These are phyloP conservation scores for Nelumbo lutea DNA, from an alignment of 164 flowering plant species.

Conservation along the genomic window DNA sequence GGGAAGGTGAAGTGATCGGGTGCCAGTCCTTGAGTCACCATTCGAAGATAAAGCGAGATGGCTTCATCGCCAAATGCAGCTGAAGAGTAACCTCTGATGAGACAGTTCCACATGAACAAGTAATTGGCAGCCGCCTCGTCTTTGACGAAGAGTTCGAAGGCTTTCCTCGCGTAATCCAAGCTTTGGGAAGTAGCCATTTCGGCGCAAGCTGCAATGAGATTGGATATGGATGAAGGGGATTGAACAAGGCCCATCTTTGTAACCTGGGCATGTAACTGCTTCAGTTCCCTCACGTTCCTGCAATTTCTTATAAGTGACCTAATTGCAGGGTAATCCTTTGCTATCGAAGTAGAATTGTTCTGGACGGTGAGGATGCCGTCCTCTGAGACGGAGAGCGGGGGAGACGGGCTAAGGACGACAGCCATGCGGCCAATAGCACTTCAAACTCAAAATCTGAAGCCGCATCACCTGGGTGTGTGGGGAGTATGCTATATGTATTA, in stretches of 20 bases:
- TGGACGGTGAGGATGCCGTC: background rate
- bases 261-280: slow-evolving; percentile 31
- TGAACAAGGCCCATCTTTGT: slow-evolving; percentile 33
- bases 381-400: background rate
- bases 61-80: slow-evolving; percentile 40
- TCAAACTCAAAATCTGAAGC: no score
- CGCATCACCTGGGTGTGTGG: no score
- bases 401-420: background rate
- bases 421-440: background rate
- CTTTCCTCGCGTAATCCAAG: slow-evolving; percentile 39
- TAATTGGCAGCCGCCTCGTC: slow-evolving; percentile 11
- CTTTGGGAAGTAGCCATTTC: slow-evolving; percentile 35
- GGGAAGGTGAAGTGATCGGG: slow-evolving; percentile 52
- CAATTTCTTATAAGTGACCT: slow-evolving; percentile 22
- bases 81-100: slow-evolving; percentile 48
- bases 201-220: slow-evolving; percentile 31
- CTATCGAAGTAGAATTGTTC: slow-evolving; percentile 2
- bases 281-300: slow-evolving; percentile 38
- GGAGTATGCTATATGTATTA: no score
- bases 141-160: slow-evolving; percentile 24
- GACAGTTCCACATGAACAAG: slow-evolving; percentile 40
- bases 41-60: slow-evolving; percentile 27
- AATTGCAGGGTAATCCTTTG: slow-evolving; percentile 9
- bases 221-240: slow-evolving; percentile 14
- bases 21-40: slow-evolving; percentile 29